Evolutionary conservation across 139 green algal species (phyloP), one percentile per base, ranked within the genome.

Genomic region (Tetradesmus lagerheimii): DNA sequence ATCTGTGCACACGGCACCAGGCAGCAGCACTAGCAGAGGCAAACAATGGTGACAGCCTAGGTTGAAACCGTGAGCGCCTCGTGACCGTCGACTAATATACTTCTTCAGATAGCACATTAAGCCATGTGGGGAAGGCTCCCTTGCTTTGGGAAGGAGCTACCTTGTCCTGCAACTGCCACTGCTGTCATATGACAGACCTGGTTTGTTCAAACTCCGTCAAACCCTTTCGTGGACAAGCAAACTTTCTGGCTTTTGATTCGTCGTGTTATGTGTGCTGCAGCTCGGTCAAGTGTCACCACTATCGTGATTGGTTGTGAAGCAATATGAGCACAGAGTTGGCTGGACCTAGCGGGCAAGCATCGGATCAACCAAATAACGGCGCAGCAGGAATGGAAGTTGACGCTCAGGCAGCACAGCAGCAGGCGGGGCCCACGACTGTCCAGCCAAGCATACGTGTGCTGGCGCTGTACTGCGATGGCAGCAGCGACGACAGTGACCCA

Each of bases 391-490:
- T 78, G 67, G 67, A 37, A 23, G 67, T 41, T n/a, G 64, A 62
- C 35, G 62, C 27, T 18, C 27, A 50, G 38, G 43, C 31, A 80
- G 64, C 45, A 35, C 64, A 80, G 29, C 83, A 78, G 82, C 82
- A 57, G 31, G 57, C 38, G 27, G 67, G 67, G 9, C 1, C 41
- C 64, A n/a, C 62, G 18, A 6, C 82, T 62, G 82, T 31, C 34
- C 11, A n/a, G 4, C 39, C 20, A 35, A 78, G 43, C 12, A 64
- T 87, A 47, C 78, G 87, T 23, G 76, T 91, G 35, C 87, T 91
- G 41, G 87, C 87, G 23, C 25, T 91, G 23, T 91, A 82, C 78
- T 91, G 87, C 41, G 39, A 20, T 31, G 57, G 11, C 62, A 80
- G 29, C 71, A 50, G 71, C 37, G 83, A 90, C 34, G 76, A 47